phyloP scores from a whole-genome alignment of 2,329 filamentous ascomycete genomes.

The Paraphaeosphaeria sporulosa region DNA sequence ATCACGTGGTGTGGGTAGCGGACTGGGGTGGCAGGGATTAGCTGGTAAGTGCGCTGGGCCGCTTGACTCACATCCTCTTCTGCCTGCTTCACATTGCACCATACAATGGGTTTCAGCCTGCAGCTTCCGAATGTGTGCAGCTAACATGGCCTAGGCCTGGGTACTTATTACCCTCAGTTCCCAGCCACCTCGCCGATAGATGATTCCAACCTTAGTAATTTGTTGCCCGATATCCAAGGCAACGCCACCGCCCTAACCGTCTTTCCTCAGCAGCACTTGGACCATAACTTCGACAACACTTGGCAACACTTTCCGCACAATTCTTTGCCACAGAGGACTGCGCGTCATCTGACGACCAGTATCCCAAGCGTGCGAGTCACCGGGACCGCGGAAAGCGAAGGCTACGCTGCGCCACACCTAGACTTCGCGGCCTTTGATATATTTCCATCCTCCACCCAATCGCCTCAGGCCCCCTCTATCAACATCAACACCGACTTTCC shows the following conservation, averaged over 20 bases:
- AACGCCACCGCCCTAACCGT: constrained; percentile 38
- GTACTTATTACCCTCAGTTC: constrained; percentile 40
- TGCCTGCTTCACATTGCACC: constrained; percentile 16
- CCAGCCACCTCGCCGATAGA: constrained; percentile 29
- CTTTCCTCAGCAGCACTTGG: constrained; percentile 39
- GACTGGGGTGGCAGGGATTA: constrained; percentile 15
- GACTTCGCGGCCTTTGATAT: constrained; percentile 38
- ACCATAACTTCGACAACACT: constrained; percentile 33
- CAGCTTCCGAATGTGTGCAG: constrained; percentile 17
- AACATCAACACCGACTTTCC: constrained; percentile 31
- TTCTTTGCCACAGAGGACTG: constrained; percentile 40
- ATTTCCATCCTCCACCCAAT: constrained; percentile 33
- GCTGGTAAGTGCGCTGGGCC: constrained; percentile 27
- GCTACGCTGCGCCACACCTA: constrained; percentile 44
- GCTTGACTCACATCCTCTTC: constrained; percentile 34
- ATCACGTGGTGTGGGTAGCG: constrained; percentile 12
- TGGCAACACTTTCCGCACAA: constrained; percentile 34
- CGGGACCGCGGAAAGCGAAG: constrained; percentile 32
- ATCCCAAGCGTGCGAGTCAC: constrained; percentile 43
- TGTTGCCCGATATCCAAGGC: constrained; percentile 39
- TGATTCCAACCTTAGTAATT: constrained; percentile 31
- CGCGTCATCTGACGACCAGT: constrained; percentile 45
- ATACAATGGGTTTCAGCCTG: constrained; percentile 38
- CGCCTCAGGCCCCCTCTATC: constrained; percentile 42
- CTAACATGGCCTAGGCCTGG: constrained; percentile 33